Conservation (phyloP, 2,329 filamentous ascomycete genomes). For the Talaromyces albobiverticillius region DNA sequence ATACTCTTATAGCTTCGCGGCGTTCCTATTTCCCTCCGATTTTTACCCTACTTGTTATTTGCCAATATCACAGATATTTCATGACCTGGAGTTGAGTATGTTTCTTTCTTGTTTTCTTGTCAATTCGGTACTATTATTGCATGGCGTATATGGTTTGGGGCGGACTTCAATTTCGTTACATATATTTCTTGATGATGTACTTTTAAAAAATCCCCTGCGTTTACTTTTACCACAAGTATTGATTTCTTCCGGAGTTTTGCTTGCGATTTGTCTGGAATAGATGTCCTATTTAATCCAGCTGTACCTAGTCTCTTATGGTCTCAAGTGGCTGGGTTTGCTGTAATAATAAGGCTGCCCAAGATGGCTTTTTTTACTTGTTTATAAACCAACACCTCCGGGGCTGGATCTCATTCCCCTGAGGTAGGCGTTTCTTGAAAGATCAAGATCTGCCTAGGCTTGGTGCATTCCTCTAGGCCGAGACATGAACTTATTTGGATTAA, state of each 20-base stretch:
- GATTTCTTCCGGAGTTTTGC: background rate
- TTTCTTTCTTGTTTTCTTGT: background rate
- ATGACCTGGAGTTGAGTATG: constrained; percentile 3
- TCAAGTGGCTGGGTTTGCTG: background rate
- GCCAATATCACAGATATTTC: constrained; percentile 1
- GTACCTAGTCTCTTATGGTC: background rate
- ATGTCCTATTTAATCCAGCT: background rate
- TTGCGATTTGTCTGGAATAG: too few species aligned
- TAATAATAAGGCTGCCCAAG: background rate
- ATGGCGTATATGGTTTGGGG: constrained; percentile 3
- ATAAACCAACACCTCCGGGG: too few species aligned
- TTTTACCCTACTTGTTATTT: background rate
- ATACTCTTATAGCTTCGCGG: constrained; percentile 2
- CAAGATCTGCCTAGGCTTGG: too few species aligned
- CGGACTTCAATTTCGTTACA: background rate
- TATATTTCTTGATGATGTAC: background rate
- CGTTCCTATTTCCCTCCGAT: background rate
- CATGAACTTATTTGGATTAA: too few species aligned
- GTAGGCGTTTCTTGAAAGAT: too few species aligned
- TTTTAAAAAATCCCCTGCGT: background rate
- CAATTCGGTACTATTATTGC: background rate
- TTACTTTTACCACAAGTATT: background rate
- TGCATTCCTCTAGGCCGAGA: too few species aligned
- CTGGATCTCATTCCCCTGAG: too few species aligned
- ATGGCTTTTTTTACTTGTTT: too few species aligned